Conservation (phyloP, 2,329 filamentous ascomycete genomes). For the Fusarium albidum region DNA sequence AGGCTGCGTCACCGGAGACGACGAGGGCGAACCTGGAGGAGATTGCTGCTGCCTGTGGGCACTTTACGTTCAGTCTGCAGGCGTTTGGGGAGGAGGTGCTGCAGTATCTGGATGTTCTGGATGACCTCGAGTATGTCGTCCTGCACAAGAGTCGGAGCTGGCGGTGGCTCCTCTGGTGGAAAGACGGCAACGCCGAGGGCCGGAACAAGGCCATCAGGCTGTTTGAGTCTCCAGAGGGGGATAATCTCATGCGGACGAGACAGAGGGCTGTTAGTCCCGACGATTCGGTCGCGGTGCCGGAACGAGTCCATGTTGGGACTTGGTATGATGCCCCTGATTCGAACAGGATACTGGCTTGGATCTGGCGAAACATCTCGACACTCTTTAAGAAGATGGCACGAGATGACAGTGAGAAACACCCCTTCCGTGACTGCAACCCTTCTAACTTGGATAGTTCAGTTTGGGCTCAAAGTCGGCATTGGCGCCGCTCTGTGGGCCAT, state of each 20-base stretch:
- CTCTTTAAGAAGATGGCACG: conserved; percentile 55
- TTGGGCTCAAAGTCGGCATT: conserved; percentile 91
- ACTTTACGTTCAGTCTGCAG: conserved; percentile 91
- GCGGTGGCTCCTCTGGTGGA: conserved; percentile 87
- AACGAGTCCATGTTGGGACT: neutral
- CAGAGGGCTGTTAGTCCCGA: neutral
- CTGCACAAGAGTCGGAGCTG: conserved; percentile 72
- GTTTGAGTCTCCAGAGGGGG: conserved; percentile 46
- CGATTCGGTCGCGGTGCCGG: neutral
- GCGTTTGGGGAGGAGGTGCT: conserved; percentile 91
- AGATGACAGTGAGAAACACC: conserved; percentile 51
- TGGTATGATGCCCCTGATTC: conserved; percentile 25
- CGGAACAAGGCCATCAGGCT: conserved; percentile 42
- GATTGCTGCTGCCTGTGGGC: conserved; percentile 92
- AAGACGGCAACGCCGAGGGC: conserved; percentile 7
- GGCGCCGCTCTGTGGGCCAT: conserved; percentile 90
- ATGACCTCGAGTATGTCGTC: conserved; percentile 79
- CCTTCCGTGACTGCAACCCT: conserved; percentile 49
- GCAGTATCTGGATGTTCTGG: conserved; percentile 80
- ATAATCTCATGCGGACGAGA: conserved; percentile 24
- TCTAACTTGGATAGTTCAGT: conserved; percentile 59
- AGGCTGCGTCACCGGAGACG: conserved; percentile 59
- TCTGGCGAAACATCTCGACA: conserved; percentile 40
- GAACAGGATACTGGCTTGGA: conserved; percentile 34
- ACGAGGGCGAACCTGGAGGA: conserved; percentile 87